Base-by-base conservation (phyloP, 495 filamentous ascomycete species). In the Patellaria atrata region DNA sequence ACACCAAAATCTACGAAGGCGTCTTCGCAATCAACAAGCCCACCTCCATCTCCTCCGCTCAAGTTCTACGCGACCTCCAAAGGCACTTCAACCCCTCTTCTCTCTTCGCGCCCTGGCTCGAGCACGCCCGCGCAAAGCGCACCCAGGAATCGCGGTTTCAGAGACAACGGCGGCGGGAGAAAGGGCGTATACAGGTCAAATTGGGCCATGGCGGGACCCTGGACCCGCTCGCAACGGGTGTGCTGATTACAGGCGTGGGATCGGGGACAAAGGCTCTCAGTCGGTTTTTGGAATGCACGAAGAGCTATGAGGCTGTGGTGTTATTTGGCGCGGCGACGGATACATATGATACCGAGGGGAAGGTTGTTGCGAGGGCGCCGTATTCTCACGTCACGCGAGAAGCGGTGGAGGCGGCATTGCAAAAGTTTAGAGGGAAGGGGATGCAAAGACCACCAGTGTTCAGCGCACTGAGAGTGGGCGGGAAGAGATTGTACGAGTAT, bases 21-120 rank as follows among this genome's bases (percentile, higher is more conserved):
- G n/a, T n/a, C n/a, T n/a, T n/a, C n/a, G 89, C 82, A 53, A 74
- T 94, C 53, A 83, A 97, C 63, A 97, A 97, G 60, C 89, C 89
- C 28, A 58, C 75, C 45, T 72, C 73, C 47, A 67, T 85, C 45
- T 78, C 72, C 57, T 94, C 87, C 18, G 84, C 84, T 39, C 77
- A 89, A 55, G 82, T 82, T 2, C 70, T 97, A 44, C 82, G 87
- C 45, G 73, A 80, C 43, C 69, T 89, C 26, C 82, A 94, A 56
- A 53, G 55, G 18, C 66, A 76, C 53, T 89, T 96, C 70, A 79
- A 81, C 42, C 70, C 71, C n/a, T 93, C 89, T 16, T 44, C 59
- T 5, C 51, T 76, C 36, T 96, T 96, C 59, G 60, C 62, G 8
- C 77, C 83, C 10, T 78, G 77, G 68, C 57, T 96, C 13, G 53